These are phyloP conservation scores for Xylaria telfairii DNA, from an alignment of 495 filamentous ascomycete species.

Conservation along the genomic window DNA sequence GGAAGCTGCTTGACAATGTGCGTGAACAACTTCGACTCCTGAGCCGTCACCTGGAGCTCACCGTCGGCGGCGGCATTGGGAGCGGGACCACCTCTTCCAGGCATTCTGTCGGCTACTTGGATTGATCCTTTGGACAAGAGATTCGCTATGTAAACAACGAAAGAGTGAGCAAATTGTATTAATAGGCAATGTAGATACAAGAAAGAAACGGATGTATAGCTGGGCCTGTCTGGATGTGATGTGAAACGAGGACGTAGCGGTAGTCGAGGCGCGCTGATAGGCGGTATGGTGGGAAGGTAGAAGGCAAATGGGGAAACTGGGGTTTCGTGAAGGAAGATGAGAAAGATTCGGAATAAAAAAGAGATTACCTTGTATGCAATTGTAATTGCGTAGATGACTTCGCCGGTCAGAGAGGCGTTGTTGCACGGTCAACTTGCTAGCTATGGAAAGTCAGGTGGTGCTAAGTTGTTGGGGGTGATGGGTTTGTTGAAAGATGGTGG, in stretches of 20 bases:
- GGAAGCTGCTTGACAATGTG: slow-evolving; percentile 32
- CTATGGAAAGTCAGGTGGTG: slow-evolving; percentile 11
- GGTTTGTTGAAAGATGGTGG: neutral
- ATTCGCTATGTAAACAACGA: neutral
- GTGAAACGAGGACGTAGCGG: neutral
- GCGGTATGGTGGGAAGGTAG: neutral
- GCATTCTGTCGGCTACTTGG: slow-evolving; percentile 11
- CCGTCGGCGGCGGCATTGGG: slow-evolving; percentile 1
- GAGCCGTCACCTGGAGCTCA: neutral
- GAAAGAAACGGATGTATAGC: neutral
- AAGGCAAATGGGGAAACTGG: neutral
- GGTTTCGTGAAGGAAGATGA: neutral
- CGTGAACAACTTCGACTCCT: slow-evolving; percentile 30
- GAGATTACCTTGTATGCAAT: neutral
- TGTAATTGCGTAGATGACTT: neutral
- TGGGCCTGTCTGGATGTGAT: neutral
- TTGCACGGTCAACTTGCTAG: neutral
- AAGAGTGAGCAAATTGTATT: neutral
- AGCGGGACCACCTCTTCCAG: neutral
- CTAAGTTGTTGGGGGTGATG: neutral
- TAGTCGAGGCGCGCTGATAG: neutral
- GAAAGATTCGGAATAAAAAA: neutral
- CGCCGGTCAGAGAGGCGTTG: too few species aligned
- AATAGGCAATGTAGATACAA: neutral
- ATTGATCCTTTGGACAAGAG: neutral